These are phyloP conservation scores for Glarea lozoyensis DNA, from an alignment of 495 filamentous ascomycete species.

Conservation along the genomic window DNA sequence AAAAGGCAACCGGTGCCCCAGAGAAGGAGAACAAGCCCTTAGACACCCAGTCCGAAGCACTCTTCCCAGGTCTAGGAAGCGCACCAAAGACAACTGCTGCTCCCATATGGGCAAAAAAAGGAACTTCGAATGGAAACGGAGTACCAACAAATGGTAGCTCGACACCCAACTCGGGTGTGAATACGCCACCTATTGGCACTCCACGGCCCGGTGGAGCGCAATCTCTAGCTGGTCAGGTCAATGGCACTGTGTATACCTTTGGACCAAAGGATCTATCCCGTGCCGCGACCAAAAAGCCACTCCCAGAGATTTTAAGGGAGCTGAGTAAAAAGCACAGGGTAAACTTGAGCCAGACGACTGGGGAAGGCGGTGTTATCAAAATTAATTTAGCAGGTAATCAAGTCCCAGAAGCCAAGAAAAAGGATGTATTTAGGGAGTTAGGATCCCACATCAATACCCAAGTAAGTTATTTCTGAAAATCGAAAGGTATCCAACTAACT, in stretches of 20 bases:
- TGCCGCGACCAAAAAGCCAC: slow-evolving; percentile 70
- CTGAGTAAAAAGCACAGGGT: slow-evolving; percentile 85
- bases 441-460: slow-evolving; percentile 77
- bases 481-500: slow-evolving; percentile 9
- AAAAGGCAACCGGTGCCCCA: slow-evolving; percentile 38
- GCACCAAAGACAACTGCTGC: slow-evolving; percentile 48
- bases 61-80: slow-evolving; percentile 81
- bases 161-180: slow-evolving; percentile 42
- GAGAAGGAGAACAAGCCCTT: slow-evolving; percentile 33
- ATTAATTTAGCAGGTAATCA: slow-evolving; percentile 76
- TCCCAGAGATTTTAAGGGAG: slow-evolving; percentile 74
- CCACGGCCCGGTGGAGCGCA: slow-evolving; percentile 35
- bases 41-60: slow-evolving; percentile 78
- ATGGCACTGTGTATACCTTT: slow-evolving; percentile 4
- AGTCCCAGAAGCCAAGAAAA: slow-evolving; percentile 46
- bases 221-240: slow-evolving; percentile 11
- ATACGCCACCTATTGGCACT: slow-evolving; percentile 21
- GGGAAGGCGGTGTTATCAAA: slow-evolving; percentile 56
- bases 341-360: slow-evolving; percentile 63
- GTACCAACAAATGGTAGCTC: slow-evolving; percentile 36
- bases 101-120: slow-evolving; percentile 60
- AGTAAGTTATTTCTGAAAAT: slow-evolving; percentile 36
- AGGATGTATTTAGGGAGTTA: slow-evolving; percentile 77
- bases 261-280: slow-evolving; percentile 9
- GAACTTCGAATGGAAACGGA: slow-evolving; percentile 29